Conservation (phyloP, 371 early-diverging fungal species). For the Dentiscutata heterogama region DNA sequence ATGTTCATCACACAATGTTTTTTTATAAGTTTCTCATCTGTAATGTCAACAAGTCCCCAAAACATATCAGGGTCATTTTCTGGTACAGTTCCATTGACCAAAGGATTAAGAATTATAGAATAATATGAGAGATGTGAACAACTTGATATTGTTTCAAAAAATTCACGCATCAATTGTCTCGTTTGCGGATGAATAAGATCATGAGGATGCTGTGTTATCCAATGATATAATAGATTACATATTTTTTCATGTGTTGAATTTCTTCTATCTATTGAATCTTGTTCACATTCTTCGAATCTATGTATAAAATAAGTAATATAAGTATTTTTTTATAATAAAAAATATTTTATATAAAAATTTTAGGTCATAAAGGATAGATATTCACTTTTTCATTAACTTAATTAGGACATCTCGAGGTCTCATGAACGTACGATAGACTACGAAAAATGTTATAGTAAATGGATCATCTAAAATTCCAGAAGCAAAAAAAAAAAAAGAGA, state of each 20-base stretch:
- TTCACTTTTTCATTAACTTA: conserved; percentile 2
- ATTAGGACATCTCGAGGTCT: conserved; percentile 31
- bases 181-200: conserved; percentile 35
- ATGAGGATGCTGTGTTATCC: conserved; percentile 33
- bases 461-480: conserved; percentile 29
- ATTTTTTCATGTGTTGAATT: conserved; percentile 27
- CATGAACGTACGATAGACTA: conserved; percentile 21
- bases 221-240: conserved; percentile 26
- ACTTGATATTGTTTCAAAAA: not conserved
- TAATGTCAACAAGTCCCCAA: conserved; percentile 8
- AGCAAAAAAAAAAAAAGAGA: not conserved
- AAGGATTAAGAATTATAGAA: not conserved
- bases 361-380: no score
- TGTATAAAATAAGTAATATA: no score
- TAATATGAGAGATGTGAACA: conserved; percentile 30
- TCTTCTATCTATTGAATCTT: not conserved
- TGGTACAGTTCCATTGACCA: conserved; percentile 1
- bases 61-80: not conserved
- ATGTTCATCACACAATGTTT: no score
- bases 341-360: no score
- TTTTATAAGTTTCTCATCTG: not conserved
- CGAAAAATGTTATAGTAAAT: conserved; percentile 28
- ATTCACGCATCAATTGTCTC: not conserved
- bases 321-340: no score
- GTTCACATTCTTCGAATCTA: conserved; percentile 11